phyloP scores from a whole-genome alignment of 768 basidiomycete genomes.

The Leccinum disarticulatum region DNA sequence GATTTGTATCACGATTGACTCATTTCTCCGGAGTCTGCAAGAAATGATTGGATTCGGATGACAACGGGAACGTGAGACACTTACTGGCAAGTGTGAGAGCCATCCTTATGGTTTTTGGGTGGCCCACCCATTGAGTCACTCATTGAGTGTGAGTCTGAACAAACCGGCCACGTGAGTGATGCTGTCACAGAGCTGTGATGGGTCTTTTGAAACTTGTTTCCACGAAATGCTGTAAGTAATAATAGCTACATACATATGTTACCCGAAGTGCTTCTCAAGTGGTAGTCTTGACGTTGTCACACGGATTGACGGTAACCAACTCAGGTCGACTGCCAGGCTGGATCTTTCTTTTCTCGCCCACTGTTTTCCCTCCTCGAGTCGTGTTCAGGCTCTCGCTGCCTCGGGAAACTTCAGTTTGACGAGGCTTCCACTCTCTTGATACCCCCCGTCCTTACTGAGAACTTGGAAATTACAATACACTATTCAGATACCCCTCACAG shows the following conservation, averaged over 20 bases:
- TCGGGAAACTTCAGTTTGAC: conserved; percentile 17
- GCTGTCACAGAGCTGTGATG: no score
- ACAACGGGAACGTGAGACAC: background rate
- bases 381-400: conserved; percentile 23
- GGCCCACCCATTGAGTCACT: conserved; percentile 10
- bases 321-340: background rate
- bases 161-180: no score
- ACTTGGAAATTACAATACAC: conserved; percentile 4
- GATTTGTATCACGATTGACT: no score
- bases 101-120: conserved; percentile 30
- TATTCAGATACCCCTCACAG: conserved; percentile 33
- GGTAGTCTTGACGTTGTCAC: conserved; percentile 13
- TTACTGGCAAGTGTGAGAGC: conserved; percentile 20
- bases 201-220: background rate
- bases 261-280: conserved; percentile 18
- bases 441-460: conserved; percentile 11
- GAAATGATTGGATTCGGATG: no score
- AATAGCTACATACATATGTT: background rate
- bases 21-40: no score
- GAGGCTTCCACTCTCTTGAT: conserved; percentile 33
- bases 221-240: background rate
- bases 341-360: background rate
- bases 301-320: conserved; percentile 22
- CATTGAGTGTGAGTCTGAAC: no score
- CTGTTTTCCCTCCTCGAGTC: conserved; percentile 9